phyloP scores from a whole-genome alignment of 2,329 filamentous ascomycete genomes.

The Bipolaris bicolor region DNA sequence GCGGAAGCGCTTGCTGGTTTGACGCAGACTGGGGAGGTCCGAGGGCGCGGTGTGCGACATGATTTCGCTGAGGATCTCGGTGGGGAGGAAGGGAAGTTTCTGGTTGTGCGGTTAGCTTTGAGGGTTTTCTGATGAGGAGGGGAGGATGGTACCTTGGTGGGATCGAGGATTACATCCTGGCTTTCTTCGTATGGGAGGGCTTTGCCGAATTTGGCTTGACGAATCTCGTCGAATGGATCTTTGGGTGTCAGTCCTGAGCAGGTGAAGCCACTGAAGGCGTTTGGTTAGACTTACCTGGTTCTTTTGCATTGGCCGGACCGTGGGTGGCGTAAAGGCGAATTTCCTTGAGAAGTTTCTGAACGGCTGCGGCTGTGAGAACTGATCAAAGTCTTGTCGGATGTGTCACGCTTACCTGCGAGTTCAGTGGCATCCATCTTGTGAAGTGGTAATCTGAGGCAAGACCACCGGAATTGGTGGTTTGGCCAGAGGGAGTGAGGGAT shows the following conservation, averaged over 20 bases:
- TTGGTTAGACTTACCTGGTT: background rate
- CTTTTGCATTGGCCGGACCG: background rate
- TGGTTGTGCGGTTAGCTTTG: background rate
- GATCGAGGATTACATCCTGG: background rate
- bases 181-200: background rate
- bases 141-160: background rate
- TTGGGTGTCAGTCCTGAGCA: background rate
- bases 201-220: background rate
- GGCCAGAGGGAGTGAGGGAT: background rate
- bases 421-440: no score
- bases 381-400: background rate
- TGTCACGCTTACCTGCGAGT: background rate
- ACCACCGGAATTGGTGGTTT: no score
- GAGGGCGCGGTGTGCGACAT: background rate
- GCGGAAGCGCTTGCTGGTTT: background rate
- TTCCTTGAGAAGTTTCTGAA: background rate
- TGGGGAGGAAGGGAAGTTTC: background rate
- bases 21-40: conserved; percentile 1
- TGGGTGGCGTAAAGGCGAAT: background rate
- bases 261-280: no score
- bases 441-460: background rate
- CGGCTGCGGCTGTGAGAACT: background rate
- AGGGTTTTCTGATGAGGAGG: background rate
- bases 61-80: conserved; percentile 4
- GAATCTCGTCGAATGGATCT: background rate